These are phyloP conservation scores for Trebouxia sp. DNA, from an alignment of 139 green algal genomes.

Conservation along the genomic window DNA sequence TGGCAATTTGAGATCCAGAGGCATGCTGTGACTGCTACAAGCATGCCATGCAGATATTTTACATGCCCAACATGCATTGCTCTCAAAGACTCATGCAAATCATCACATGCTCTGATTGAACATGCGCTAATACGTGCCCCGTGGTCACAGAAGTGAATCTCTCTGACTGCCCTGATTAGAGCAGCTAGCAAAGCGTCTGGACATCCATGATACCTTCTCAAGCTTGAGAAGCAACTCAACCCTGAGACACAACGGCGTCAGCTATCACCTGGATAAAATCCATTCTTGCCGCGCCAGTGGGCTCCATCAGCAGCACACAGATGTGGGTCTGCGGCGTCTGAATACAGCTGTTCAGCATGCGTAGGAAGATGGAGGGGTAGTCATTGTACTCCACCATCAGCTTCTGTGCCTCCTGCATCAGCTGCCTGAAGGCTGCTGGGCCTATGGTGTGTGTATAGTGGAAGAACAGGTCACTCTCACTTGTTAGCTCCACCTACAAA, in stretches of 20 bases:
- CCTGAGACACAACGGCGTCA: neutral
- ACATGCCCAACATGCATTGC: too few species aligned
- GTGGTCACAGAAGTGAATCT: too few species aligned
- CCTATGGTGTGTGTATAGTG: constrained; percentile 63
- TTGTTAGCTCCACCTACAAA: constrained; percentile 63
- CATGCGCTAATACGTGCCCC: too few species aligned
- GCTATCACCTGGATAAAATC: constrained; percentile 64
- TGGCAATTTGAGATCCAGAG: too few species aligned
- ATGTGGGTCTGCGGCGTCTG: constrained; percentile 63
- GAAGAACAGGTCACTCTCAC: constrained; percentile 76
- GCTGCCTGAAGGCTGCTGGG: constrained; percentile 46
- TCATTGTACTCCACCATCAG: constrained; percentile 72
- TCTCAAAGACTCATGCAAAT: too few species aligned
- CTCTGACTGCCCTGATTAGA: too few species aligned
- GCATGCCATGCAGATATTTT: too few species aligned
- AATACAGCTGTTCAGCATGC: constrained; percentile 68
- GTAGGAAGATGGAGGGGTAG: constrained; percentile 59
- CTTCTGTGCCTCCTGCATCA: constrained; percentile 57
- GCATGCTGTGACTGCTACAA: too few species aligned
- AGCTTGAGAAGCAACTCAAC: neutral
- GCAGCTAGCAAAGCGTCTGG: too few species aligned
- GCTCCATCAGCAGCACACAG: constrained; percentile 61
- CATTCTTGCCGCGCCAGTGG: constrained; percentile 55
- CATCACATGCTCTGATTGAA: too few species aligned
- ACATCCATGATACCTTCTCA: too few species aligned